Conservation (phyloP, 169 alveolate genomes). For the Cryptosporidium xiaoi region DNA sequence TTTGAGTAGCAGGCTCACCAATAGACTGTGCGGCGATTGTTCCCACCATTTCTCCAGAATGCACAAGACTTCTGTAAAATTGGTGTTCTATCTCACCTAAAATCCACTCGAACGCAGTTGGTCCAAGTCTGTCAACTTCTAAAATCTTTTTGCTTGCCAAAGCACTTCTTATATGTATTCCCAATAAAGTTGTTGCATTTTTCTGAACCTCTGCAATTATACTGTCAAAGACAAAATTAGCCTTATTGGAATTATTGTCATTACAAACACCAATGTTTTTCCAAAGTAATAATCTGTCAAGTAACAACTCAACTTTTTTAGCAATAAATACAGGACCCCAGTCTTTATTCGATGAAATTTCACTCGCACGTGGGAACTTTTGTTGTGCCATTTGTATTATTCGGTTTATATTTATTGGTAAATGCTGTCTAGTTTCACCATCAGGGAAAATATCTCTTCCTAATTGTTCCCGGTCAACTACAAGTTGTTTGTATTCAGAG, state of each 20-base stretch:
- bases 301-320: constrained; percentile 66
- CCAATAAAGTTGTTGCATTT: constrained; percentile 91
- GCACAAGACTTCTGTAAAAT: constrained; percentile 94
- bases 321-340: constrained; percentile 76
- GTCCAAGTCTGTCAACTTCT: constrained; percentile 93
- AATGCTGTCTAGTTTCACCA: constrained; percentile 95
- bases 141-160: constrained; percentile 93
- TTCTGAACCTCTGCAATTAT: constrained; percentile 89
- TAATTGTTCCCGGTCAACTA: constrained; percentile 81
- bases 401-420: constrained; percentile 95
- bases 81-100: constrained; percentile 96
- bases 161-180: constrained; percentile 93
- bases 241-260: constrained; percentile 79
- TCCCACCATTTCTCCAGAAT: constrained; percentile 99
- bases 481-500: constrained; percentile 82
- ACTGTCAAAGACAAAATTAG: constrained; percentile 78
- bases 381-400: constrained; percentile 89
- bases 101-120: constrained; percentile 95
- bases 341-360: constrained; percentile 52
- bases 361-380: constrained; percentile 65
- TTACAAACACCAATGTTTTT: constrained; percentile 41
- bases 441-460: constrained; percentile 90
- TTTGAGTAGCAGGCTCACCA: constrained; percentile 99
- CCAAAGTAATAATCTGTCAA: constrained; percentile 53
- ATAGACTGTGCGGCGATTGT: constrained; percentile 99